Conservation (phyloP, 2,329 filamentous ascomycete species). For the Alternaria triticina region DNA sequence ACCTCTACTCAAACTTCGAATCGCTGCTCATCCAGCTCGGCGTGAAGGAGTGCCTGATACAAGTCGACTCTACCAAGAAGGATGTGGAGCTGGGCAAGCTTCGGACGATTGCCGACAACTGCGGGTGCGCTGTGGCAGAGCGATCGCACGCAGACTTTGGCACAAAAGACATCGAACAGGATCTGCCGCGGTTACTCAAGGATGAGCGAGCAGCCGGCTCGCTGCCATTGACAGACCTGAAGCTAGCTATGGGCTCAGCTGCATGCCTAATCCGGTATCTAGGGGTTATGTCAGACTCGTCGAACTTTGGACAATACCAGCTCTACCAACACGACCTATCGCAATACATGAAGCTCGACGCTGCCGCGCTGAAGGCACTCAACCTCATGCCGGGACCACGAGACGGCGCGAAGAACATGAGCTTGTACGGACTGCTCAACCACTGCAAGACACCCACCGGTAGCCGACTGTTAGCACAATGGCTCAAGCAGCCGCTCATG, state of each 20-base stretch:
- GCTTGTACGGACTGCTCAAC: conserved; percentile 89
- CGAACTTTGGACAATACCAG: conserved; percentile 96
- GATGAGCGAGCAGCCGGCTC: conserved; percentile 80
- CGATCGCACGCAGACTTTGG: conserved; percentile 78
- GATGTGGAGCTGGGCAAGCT: conserved; percentile 89
- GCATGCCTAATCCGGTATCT: conserved; percentile 95
- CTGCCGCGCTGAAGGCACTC: conserved; percentile 88
- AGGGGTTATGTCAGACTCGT: conserved; percentile 84
- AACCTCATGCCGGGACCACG: conserved; percentile 96
- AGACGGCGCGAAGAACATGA: conserved; percentile 98
- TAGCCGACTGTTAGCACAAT: conserved; percentile 87
- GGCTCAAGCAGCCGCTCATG: conserved; percentile 98
- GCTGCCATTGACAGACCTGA: conserved; percentile 88
- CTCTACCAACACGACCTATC: conserved; percentile 96
- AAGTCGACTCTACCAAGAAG: conserved; percentile 77
- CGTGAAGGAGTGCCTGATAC: conserved; percentile 91
- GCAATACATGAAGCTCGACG: conserved; percentile 98
- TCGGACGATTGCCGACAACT: conserved; percentile 86
- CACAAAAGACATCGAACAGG: conserved; percentile 92
- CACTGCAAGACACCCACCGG: conserved; percentile 97
- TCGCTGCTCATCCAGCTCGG: conserved; percentile 94
- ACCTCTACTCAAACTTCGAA: conserved; percentile 97
- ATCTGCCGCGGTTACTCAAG: conserved; percentile 83
- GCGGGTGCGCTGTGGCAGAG: conserved; percentile 88
- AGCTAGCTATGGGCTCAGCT: conserved; percentile 94